Evolutionary conservation across 805 yeast species (phyloP).

Genomic region (Myxozyma geophila): DNA sequence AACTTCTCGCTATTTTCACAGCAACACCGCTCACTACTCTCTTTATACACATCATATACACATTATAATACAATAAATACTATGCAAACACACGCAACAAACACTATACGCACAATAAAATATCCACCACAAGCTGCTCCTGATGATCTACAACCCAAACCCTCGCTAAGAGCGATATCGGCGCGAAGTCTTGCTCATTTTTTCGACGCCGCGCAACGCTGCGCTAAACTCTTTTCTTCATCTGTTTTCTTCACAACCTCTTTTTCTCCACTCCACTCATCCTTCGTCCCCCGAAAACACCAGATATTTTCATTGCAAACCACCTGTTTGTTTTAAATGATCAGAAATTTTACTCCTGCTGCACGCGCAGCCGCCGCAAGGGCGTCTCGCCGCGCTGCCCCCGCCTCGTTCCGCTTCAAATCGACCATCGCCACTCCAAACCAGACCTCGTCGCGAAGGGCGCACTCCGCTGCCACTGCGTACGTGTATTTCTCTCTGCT

Average conservation of each 20-base stretch:
- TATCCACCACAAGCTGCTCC: background rate
- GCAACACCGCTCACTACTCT: too few relatives aligned
- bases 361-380: conserved; percentile 21
- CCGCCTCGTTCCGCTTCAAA: conserved; percentile 12
- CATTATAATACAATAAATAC: too few relatives aligned
- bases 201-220: conserved; percentile 9
- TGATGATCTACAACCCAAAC: background rate
- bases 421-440: conserved; percentile 11
- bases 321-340: background rate
- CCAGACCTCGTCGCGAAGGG: conserved; percentile 15
- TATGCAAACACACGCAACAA: too few relatives aligned
- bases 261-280: background rate
- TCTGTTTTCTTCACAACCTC: background rate
- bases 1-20: too few relatives aligned
- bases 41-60: too few relatives aligned
- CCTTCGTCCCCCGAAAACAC: background rate
- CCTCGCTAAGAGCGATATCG: conserved; percentile 7
- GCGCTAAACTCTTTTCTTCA: conserved; percentile 11
- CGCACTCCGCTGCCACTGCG: conserved; percentile 32
- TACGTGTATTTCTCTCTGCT: background rate
- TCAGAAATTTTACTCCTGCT: conserved; percentile 20
- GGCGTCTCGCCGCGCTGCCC: conserved; percentile 12
- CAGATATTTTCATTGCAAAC: background rate
- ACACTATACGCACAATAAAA: too few relatives aligned
- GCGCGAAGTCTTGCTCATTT: conserved; percentile 13